Evolutionary conservation across 2,329 filamentous ascomycete genomes (phyloP).

Genomic region (Atkinsonella hypoxylon): DNA sequence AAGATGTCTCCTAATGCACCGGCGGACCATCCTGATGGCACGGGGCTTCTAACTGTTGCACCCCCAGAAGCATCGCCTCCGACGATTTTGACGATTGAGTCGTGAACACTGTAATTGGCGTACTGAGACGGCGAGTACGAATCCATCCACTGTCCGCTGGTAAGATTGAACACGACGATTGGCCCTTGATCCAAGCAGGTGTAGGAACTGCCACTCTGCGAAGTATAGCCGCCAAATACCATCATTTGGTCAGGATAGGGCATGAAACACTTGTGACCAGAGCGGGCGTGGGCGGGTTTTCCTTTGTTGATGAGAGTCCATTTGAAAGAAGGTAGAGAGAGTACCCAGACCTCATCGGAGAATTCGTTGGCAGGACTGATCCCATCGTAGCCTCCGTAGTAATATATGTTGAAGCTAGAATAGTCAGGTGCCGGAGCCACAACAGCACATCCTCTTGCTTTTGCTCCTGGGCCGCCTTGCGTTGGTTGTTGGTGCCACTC

Average conservation of each 20-base stretch:
- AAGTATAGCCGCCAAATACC: constrained; percentile 54
- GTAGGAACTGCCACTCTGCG: constrained; percentile 14
- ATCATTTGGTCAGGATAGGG: constrained; percentile 74
- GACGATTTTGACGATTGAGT: constrained; percentile 49
- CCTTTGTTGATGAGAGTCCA: constrained; percentile 50
- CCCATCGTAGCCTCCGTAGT: constrained; percentile 65
- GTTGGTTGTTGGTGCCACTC: constrained; percentile 62
- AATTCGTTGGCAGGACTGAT: constrained; percentile 26
- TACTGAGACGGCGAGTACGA: constrained; percentile 54
- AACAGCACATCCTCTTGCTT: constrained; percentile 60
- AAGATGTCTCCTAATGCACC: constrained; percentile 41
- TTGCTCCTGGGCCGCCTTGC: constrained; percentile 42
- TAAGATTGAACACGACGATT: constrained; percentile 62
- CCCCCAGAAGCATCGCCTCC: constrained; percentile 55
- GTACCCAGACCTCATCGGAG: constrained; percentile 64
- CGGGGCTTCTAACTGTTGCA: constrained; percentile 56
- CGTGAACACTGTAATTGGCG: constrained; percentile 57
- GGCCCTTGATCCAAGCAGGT: constrained; percentile 39
- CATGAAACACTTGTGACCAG: constrained; percentile 64
- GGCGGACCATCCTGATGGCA: constrained; percentile 43
- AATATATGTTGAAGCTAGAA: constrained; percentile 73
- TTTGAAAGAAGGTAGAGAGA: constrained; percentile 68
- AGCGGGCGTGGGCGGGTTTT: constrained; percentile 43
- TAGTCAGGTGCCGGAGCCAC: constrained; percentile 58
- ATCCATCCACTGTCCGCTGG: constrained; percentile 54